phyloP scores from a whole-genome alignment of 225 moss, liverwort and hornwort species.

The Anthoceros angustus region DNA sequence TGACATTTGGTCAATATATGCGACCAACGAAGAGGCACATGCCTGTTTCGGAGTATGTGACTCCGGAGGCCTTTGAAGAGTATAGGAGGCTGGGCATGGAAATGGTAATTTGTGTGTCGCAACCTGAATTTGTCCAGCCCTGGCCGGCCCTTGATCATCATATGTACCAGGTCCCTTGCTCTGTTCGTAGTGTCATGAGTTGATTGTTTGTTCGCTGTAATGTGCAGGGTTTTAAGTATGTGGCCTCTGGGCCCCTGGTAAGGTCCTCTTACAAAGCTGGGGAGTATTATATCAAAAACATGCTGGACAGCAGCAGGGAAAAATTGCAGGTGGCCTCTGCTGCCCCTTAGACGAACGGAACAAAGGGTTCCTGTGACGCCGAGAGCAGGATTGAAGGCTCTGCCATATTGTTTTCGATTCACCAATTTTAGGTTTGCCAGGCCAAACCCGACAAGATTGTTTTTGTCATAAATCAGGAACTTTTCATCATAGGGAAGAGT shows the following conservation, averaged over 20 bases:
- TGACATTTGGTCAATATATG: slow-evolving; percentile 98
- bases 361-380: background rate
- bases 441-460: no score
- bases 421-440: no score
- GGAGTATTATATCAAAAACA: slow-evolving; percentile 87
- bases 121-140: background rate
- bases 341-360: background rate
- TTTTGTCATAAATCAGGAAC: no score
- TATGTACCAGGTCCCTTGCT: background rate
- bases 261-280: slow-evolving; percentile 96
- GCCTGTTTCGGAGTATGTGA: slow-evolving; percentile 94
- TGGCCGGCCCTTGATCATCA: background rate
- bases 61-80: slow-evolving; percentile 82
- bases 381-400: no score
- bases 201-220: background rate
- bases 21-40: slow-evolving; percentile 93
- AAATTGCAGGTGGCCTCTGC: slow-evolving; percentile 4
- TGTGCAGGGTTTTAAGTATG: slow-evolving; percentile 87
- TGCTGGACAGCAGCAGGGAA: slow-evolving; percentile 83
- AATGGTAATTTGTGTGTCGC: slow-evolving; percentile 28
- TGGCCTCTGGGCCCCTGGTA: slow-evolving; percentile 96
- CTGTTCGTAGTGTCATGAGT: background rate
- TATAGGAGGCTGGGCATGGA: slow-evolving; percentile 71
- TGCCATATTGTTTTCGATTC: no score
- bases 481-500: no score